phyloP scores from a whole-genome alignment of 148 eudicot genomes.

The Chenopodium album region DNA sequence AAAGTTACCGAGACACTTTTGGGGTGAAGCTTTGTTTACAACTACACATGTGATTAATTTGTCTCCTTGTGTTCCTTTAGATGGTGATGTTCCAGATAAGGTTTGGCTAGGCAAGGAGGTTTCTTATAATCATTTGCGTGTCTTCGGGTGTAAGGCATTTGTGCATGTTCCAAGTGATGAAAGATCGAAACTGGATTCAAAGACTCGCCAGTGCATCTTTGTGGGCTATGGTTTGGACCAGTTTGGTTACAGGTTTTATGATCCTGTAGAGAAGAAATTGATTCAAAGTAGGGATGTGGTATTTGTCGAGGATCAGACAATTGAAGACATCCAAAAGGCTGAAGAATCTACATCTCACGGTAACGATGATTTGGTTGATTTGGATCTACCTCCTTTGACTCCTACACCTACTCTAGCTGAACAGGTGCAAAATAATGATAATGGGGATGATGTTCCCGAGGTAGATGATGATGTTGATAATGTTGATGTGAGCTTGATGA shows the following conservation, averaged over 20 bases:
- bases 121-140: neutral
- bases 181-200: neutral
- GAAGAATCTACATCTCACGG: neutral
- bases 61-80: too few relatives aligned
- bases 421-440: neutral
- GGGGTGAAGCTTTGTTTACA: too few relatives aligned
- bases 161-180: neutral
- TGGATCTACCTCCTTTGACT: neutral
- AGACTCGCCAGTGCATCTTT: neutral
- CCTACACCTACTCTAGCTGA: neutral
- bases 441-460: neutral
- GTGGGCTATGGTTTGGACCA: conserved; percentile 6
- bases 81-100: neutral
- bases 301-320: neutral
- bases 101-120: conserved; percentile 9
- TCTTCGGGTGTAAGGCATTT: conserved; percentile 4
- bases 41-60: too few relatives aligned
- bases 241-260: conserved; percentile 21
- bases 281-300: conserved; percentile 8
- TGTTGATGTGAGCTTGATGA: neutral
- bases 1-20: too few relatives aligned
- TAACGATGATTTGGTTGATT: neutral
- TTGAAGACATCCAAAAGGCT: conserved; percentile 2
- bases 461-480: neutral
- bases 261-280: conserved; percentile 13